Percentiles rank a stretch among this genome's conserved stretches.
Evolutionary conservation across 2,329 filamentous ascomycete species (phyloP).

Genomic region (Chrysosporium queenslandicum): DNA sequence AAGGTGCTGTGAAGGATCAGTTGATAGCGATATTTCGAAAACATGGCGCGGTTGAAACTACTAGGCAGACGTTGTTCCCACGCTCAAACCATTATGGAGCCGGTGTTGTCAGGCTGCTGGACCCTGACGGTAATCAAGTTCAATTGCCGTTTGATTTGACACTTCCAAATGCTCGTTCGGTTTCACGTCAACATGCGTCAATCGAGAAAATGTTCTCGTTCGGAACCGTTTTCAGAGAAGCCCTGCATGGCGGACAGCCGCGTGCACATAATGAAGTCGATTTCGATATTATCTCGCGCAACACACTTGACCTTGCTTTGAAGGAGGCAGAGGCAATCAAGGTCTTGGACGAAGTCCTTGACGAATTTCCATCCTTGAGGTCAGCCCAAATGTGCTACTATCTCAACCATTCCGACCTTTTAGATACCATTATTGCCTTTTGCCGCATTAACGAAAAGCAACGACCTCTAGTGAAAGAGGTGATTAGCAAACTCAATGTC

Average conservation of each 20-base stretch:
- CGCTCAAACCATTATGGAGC: constrained; percentile 65
- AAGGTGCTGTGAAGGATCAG: constrained; percentile 62
- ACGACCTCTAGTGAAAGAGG: constrained; percentile 65
- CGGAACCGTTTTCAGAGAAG: constrained; percentile 75
- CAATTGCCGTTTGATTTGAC: constrained; percentile 94
- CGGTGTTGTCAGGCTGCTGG: constrained; percentile 69
- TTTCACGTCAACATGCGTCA: constrained; percentile 57
- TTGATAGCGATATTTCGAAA: constrained; percentile 70
- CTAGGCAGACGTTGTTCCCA: constrained; percentile 68
- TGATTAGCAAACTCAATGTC: constrained; percentile 78
- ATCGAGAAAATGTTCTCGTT: constrained; percentile 76
- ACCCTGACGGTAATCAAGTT: constrained; percentile 73
- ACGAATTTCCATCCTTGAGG: constrained; percentile 65
- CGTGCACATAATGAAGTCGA: constrained; percentile 79
- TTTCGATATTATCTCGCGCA: constrained; percentile 85
- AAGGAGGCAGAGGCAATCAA: constrained; percentile 93
- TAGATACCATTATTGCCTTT: constrained; percentile 81
- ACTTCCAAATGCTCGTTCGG: constrained; percentile 71
- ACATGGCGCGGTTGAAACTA: constrained; percentile 77
- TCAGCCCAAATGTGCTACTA: constrained; percentile 74
- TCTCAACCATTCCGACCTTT: constrained; percentile 74
- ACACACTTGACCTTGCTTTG: constrained; percentile 69
- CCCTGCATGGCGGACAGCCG: constrained; percentile 68
- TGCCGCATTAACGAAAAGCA: constrained; percentile 65
- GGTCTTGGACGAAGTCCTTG: constrained; percentile 81